Evolutionary conservation across 768 basidiomycete species (phyloP), one percentile per base, ranked within the genome.

Genomic region (Termitomyces titanicus): DNA sequence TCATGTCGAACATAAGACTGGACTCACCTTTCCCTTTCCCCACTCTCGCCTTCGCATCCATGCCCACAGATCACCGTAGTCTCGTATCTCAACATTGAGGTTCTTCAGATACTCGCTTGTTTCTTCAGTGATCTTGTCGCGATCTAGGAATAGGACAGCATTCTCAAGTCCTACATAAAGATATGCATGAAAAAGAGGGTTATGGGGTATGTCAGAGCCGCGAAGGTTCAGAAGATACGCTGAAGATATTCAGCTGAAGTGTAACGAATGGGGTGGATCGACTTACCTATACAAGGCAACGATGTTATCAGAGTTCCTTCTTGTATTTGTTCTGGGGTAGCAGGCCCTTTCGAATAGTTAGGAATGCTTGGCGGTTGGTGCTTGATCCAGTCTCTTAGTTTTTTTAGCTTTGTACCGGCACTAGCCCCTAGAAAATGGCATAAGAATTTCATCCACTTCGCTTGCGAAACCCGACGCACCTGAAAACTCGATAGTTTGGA

Each of bases 151-250:
- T 10, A 96, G 71, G n/a, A 85, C 74, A 6, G 81, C 76, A n/a
- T 67, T 68, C 12, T 85, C 75, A 9, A 81, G 66, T 3, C 85
- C 79, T 38, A 98, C 77, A 63, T 86, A 90, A 18, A 95, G 71
- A 66, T 96, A 98, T 0, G 89, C 82, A 49, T 89, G 89, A 74
- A 97, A 96, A 9, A 98, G 81, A 0, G 96, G 96, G 66, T 92
- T 94, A 76, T 85, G 92, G 0, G 92, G 92, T 45, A 98, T 86
- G 64, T 98, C 95, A 3, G 83, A 80, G 34, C 94, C 95, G 47
- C 96, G 88, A 51, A 95, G 74, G 65, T 98, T 98, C 33, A 98
- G 75, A 2, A 90, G 64, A 75, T 92, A 97, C 0, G 96, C 96
- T 83, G 72, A 27, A 39, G 34, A 43, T 38, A 18, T 44, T 33